A percentile compares a stretch with the other conserved stretches of the same genome.
Conservation (phyloP, 495 filamentous ascomycete species). For the Penicillium waksmanii region DNA sequence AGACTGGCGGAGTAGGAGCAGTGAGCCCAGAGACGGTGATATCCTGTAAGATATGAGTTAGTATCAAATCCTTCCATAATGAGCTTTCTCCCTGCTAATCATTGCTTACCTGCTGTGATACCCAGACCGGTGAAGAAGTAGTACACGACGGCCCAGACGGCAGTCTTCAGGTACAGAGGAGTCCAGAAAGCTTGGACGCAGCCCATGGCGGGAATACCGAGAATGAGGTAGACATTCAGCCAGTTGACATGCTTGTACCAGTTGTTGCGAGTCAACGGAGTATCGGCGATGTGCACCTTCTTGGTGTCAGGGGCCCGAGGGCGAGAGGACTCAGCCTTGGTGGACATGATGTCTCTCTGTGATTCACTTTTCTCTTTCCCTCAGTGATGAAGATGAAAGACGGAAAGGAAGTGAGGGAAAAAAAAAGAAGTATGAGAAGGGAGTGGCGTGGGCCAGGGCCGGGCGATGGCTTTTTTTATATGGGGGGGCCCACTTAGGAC, state of each 20-base stretch:
- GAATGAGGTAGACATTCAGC: constrained; percentile 86
- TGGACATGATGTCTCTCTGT: constrained; percentile 39
- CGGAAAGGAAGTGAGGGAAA: not conserved
- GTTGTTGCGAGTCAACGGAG: constrained; percentile 78
- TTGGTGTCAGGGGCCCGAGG: constrained; percentile 49
- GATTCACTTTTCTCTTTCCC: not conserved
- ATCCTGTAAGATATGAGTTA: constrained; percentile 48
- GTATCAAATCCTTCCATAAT: not conserved
- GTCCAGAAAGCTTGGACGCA: constrained; percentile 80
- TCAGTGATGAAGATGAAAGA: not conserved
- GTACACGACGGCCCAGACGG: constrained; percentile 79
- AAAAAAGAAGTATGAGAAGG: constrained; percentile 8
- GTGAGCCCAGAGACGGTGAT: constrained; percentile 95
- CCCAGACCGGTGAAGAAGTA: constrained; percentile 92
- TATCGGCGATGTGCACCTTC: constrained; percentile 61
- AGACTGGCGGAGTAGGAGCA: constrained; percentile 88
- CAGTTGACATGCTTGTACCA: constrained; percentile 99
- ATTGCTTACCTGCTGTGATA: constrained; percentile 75
- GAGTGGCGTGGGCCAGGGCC: constrained; percentile 11
- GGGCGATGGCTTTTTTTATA: constrained; percentile 27
- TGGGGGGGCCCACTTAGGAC: constrained; percentile 31
- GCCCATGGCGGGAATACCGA: constrained; percentile 80
- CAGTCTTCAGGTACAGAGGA: constrained; percentile 74
- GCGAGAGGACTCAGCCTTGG: constrained; percentile 40
- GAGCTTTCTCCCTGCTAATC: not conserved